Evolutionary conservation across 2,329 filamentous ascomycete genomes (phyloP), one percentile per base, ranked within the genome.

Genomic region (Verticillium dahliae): DNA sequence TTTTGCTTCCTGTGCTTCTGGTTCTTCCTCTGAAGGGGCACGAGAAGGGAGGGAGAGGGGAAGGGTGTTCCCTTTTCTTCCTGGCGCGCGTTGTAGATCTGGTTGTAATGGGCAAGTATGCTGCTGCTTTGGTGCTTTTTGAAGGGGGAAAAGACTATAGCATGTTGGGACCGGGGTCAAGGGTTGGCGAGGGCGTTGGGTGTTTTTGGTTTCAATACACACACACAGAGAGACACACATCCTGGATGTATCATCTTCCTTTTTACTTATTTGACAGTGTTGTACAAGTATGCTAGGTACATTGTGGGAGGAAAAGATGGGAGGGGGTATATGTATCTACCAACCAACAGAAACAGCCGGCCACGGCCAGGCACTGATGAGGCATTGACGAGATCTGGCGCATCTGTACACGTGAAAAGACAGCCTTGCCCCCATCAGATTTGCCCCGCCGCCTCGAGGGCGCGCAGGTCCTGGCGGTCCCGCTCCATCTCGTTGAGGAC

Each of bases 1-100:
- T 84, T 97, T 68, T 98, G 95, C 77, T 96, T 96, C 72, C 76
- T 98, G 69, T 77, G 96, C 77, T 84, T 98, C 70, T 85, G 94
- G 70, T 96, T 87, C 74, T 90, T 95, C 71, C 78, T 87, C 72
- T 60, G 38, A 65, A 62, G 38, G 61, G 27, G 4, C 27, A 60
- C 59, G 59, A 56, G 59, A 52, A 31, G 18, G 18, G 18, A 22
- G 18, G 18, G 18, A 22, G 18, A 22, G 18, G 18, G 18, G 18
- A 22, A 4, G 27, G 27, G 27, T 3, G 3, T 27, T 27, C 27
- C 27, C 27, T 27, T 27, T 27, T 27, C 27, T 27, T 22, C 27
- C 27, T 27, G 27, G 27, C 27, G 27, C 27, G 27, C 27, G 27
- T 56, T 6, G 27, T 56, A 50, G 45, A 50, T 22, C n/a, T 11